Evolutionary conservation across 805 yeast genomes (phyloP), one percentile per base, ranked within the genome.

Genomic region (Suhomyces canberraensis): DNA sequence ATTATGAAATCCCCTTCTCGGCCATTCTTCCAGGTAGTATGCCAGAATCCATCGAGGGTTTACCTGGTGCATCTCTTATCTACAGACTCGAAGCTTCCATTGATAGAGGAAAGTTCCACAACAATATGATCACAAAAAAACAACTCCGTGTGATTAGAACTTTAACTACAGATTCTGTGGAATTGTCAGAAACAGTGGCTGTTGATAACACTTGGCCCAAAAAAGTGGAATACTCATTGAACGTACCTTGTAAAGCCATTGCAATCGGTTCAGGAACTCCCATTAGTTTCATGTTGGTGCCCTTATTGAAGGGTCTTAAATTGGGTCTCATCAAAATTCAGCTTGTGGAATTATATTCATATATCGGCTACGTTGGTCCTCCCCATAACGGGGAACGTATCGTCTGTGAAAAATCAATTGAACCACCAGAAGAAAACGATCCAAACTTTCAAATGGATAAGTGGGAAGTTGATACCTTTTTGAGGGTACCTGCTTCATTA

Each of bases 171-270:
- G 98, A 91, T 58, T 76, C 95, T 1, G 75, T 85, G 3, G 98
- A 93, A 51, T 68, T 89, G 16, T 75, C 95, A 0, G 97, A 91
- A 58, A 87, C 98, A 0, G 85, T 90, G 49, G 86, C 95, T 0
- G 95, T 91, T 21, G 96, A 89, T 54, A 91, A 91, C 56, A 81
- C 90, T 1, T 91, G 98, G 98, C 97, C 98, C 2, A 69, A 79
- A 31, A 93, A 93, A 56, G 87, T 91, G 21, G 97, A 91, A 52
- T 91, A 91, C 58, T 76, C 88, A 3, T 78, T 93, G 41, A 83
- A 86, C 36, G 80, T 86, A 4, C 97, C 98, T 0, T 72, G 87
- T 17, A 82, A 86, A 51, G 95, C 97, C 0, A 75, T 88, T 16
- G 95, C 98, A 0, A 81, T 93, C 29, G 98, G 98, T 1, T 80